Evolutionary conservation across 768 basidiomycete genomes (phyloP).

Genomic region (Podaxis carcinomalis): DNA sequence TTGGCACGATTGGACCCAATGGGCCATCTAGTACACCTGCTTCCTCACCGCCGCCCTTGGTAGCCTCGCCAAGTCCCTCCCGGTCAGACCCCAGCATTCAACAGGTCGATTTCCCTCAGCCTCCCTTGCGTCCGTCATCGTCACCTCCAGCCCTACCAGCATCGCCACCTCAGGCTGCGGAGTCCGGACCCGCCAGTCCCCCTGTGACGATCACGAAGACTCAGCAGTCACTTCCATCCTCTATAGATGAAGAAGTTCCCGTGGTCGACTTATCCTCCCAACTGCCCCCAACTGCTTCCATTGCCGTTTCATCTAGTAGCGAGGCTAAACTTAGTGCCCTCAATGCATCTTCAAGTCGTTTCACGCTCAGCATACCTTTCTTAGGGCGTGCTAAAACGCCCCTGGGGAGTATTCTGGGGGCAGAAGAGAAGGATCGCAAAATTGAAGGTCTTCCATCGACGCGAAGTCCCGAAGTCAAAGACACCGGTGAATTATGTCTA

Average conservation of each 20-base stretch:
- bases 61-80: background rate
- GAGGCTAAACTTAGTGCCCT: background rate
- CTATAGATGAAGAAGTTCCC: slow-evolving; percentile 17
- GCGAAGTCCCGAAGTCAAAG: slow-evolving; percentile 1
- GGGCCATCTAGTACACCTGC: background rate
- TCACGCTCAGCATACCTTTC: slow-evolving; percentile 17
- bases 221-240: slow-evolving; percentile 7
- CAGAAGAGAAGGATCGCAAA: background rate
- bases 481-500: background rate
- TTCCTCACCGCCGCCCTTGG: background rate
- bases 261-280: slow-evolving; percentile 10
- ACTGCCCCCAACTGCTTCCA: background rate
- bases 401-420: slow-evolving; percentile 3
- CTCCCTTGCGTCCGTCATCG: background rate
- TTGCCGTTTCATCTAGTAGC: background rate
- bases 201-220: background rate
- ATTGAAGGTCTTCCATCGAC: background rate
- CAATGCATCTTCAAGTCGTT: slow-evolving; percentile 11
- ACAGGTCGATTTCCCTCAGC: background rate
- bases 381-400: slow-evolving; percentile 17
- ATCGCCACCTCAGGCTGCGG: background rate
- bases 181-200: background rate
- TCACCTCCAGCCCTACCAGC: background rate
- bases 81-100: background rate
- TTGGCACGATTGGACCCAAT: background rate